Percentiles rank a stretch among this genome's conserved stretches.
These are phyloP conservation scores for Globisporangium mamillatum DNA, from an alignment of 352 stramenopile genomes.

Conservation along the genomic window DNA sequence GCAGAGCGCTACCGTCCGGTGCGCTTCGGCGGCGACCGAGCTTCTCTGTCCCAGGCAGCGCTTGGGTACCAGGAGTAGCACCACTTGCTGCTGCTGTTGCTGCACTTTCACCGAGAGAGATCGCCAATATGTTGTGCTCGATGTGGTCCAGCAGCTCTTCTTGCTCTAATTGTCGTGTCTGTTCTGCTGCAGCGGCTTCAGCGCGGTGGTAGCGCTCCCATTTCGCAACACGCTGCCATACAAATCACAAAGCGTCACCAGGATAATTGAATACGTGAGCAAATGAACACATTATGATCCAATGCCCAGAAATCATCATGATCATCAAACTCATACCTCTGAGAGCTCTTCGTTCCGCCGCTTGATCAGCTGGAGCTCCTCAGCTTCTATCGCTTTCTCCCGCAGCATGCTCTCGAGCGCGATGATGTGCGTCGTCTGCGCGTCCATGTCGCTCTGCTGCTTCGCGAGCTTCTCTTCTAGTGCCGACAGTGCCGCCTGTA, in stretches of 20 bases:
- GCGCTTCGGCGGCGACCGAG: conserved; percentile 15
- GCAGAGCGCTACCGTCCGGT: conserved; percentile 10
- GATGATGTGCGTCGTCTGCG: conserved; percentile 55
- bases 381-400: conserved; percentile 37
- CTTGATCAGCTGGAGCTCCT: conserved; percentile 34
- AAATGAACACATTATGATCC: background rate
- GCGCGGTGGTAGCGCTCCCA: conserved; percentile 59
- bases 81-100: background rate
- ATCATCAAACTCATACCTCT: conserved; percentile 25
- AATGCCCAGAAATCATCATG: background rate
- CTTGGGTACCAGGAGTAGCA: background rate
- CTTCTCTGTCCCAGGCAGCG: background rate
- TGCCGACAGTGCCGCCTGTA: conserved; percentile 48
- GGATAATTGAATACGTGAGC: background rate
- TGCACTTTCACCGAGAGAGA: conserved; percentile 31
- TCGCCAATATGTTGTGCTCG: conserved; percentile 33
- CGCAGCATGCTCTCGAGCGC: conserved; percentile 59
- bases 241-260: background rate
- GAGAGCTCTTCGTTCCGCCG: conserved; percentile 41
- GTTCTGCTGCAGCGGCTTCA: conserved; percentile 34
- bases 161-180: conserved; percentile 39
- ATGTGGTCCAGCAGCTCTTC: conserved; percentile 54
- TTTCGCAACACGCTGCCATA: conserved; percentile 42
- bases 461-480: conserved; percentile 47
- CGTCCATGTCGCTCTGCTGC: conserved; percentile 54